These are phyloP conservation scores for Colletotrichum falcatum DNA, from an alignment of 2,329 filamentous ascomycete species.

Conservation along the genomic window DNA sequence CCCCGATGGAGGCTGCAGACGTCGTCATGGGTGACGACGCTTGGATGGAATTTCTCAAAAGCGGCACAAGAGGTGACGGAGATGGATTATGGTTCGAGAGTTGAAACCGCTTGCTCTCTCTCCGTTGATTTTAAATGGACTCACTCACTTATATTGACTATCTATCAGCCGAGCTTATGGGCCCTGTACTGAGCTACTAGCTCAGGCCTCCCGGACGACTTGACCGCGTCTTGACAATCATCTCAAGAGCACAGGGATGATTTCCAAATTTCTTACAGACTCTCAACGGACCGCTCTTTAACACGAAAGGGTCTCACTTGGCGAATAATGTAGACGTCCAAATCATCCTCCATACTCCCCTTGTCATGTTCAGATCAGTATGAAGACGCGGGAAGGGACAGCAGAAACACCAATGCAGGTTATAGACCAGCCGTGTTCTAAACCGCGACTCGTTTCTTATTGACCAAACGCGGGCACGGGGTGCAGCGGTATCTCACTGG, in stretches of 20 bases:
- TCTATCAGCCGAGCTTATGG: not conserved
- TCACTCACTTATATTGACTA: not conserved
- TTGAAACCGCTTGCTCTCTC: not conserved
- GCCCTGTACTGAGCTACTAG: no score
- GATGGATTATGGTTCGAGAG: constrained; percentile 21
- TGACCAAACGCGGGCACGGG: no score
- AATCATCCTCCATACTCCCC: no score
- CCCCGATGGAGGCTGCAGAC: constrained; percentile 52
- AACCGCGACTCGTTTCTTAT: not conserved
- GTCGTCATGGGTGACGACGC: constrained; percentile 53
- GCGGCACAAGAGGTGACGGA: constrained; percentile 39
- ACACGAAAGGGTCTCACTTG: no score
- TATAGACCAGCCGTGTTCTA: not conserved
- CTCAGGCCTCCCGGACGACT: not conserved
- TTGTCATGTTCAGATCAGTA: not conserved
- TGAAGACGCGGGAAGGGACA: not conserved
- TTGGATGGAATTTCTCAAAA: constrained; percentile 52
- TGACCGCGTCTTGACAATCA: not conserved
- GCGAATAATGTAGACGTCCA: no score
- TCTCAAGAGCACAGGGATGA: not conserved
- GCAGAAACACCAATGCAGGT: not conserved
- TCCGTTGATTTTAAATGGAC: not conserved
- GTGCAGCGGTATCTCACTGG: not conserved
- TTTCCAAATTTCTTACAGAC: not conserved
- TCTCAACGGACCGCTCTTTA: not conserved